Conservation (phyloP, 257 asterid genomes). For the Solanum piurae region DNA sequence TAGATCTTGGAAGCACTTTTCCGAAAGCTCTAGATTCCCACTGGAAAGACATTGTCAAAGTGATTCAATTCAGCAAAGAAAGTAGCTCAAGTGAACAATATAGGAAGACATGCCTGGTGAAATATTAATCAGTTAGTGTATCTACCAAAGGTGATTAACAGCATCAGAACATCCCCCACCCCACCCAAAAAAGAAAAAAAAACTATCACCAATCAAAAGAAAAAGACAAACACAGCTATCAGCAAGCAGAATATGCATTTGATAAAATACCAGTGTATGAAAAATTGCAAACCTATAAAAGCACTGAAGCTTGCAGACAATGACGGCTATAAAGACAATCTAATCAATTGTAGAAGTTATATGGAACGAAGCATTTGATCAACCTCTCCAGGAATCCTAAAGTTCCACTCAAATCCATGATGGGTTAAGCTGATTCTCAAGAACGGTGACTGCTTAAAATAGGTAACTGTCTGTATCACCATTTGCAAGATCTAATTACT, state of each 20-base stretch:
- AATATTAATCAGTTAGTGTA: neutral
- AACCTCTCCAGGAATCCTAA: neutral
- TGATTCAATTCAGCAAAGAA: conserved; percentile 6
- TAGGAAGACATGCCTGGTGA: neutral
- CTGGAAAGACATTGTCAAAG: conserved; percentile 29
- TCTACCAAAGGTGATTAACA: neutral
- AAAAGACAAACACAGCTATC: neutral
- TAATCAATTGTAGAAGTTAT: neutral
- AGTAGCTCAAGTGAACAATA: neutral
- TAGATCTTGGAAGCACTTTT: conserved; percentile 70
- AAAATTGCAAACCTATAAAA: neutral
- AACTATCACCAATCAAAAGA: neutral
- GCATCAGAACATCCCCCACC: neutral
- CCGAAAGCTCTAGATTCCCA: conserved; percentile 77
- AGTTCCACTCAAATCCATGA: neutral
- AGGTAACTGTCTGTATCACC: neutral
- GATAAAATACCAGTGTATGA: neutral
- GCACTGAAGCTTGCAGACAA: neutral
- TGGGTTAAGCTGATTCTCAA: neutral
- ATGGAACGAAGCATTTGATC: neutral
- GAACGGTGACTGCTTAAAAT: neutral
- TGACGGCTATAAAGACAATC: neutral
- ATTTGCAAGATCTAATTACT: neutral
- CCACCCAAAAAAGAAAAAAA: neutral
- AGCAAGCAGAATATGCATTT: neutral